These are phyloP conservation scores for Moelleriella libera DNA, from an alignment of 2,329 filamentous ascomycete species.

Conservation along the genomic window DNA sequence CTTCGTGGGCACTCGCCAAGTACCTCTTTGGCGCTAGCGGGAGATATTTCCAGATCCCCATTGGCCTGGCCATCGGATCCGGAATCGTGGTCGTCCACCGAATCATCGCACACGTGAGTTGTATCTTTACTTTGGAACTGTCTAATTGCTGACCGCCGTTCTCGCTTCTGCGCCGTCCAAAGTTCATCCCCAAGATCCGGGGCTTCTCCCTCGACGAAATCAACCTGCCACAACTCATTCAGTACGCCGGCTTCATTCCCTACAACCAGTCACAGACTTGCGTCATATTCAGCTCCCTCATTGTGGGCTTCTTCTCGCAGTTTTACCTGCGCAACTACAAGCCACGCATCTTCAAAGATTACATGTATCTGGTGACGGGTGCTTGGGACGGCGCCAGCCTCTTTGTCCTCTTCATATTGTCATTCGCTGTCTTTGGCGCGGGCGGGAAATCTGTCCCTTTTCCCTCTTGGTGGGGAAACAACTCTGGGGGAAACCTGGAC, in stretches of 20 bases:
- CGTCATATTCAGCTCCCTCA: conserved; percentile 31
- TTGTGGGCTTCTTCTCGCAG: conserved; percentile 32
- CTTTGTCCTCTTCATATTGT: conserved; percentile 16
- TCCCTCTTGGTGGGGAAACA: conserved; percentile 41
- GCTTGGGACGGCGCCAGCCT: conserved; percentile 37
- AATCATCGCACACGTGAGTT: background rate
- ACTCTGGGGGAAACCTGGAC: conserved; percentile 31
- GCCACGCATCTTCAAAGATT: conserved; percentile 37
- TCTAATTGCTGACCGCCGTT: background rate
- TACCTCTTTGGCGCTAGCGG: conserved; percentile 25
- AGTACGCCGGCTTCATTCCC: conserved; percentile 3
- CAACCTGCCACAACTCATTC: conserved; percentile 3
- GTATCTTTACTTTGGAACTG: background rate
- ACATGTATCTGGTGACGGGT: conserved; percentile 36
- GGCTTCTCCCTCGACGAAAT: conserved; percentile 1
- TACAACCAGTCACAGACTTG: conserved; percentile 33
- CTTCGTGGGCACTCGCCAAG: conserved; percentile 19
- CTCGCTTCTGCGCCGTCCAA: background rate
- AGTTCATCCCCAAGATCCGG: conserved; percentile 1
- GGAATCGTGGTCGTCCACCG: conserved; percentile 8
- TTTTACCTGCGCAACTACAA: conserved; percentile 37
- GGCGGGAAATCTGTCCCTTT: conserved; percentile 28
- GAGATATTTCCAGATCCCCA: conserved; percentile 21
- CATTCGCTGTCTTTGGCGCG: conserved; percentile 41
- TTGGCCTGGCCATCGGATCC: conserved; percentile 27